These are phyloP conservation scores for Fraxinus baroniana DNA, from an alignment of 305 asterid species.

Conservation along the genomic window DNA sequence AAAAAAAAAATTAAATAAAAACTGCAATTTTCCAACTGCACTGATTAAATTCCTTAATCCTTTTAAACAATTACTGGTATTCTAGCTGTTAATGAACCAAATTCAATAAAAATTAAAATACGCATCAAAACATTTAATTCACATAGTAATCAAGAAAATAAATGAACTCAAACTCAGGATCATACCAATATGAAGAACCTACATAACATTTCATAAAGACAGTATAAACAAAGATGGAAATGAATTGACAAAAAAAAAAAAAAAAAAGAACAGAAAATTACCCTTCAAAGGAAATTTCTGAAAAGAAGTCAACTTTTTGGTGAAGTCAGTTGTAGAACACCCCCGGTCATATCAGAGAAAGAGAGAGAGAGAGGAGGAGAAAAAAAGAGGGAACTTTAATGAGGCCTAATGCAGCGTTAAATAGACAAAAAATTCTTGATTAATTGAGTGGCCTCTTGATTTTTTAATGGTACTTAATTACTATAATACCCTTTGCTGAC, in stretches of 20 bases:
- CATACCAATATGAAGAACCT: constrained; percentile 9
- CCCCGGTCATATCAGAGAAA: constrained; percentile 29
- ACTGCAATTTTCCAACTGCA: neutral
- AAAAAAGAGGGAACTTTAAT: constrained; percentile 18
- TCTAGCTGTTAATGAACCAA: constrained; percentile 12
- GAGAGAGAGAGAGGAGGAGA: constrained; percentile 35
- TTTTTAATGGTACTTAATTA: constrained; percentile 1
- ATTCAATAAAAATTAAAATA: constrained; percentile 22
- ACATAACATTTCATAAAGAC: constrained; percentile 1
- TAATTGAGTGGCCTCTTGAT: neutral
- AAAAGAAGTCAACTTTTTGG: constrained; percentile 26
- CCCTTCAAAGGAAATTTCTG: constrained; percentile 26
- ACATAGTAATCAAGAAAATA: neutral
- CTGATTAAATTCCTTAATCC: neutral
- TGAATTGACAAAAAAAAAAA: neutral
- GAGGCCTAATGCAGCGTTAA: constrained; percentile 27
- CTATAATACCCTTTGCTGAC: constrained; percentile 39
- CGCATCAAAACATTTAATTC: constrained; percentile 6
- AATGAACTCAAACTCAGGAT: constrained; percentile 15
- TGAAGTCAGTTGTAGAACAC: constrained; percentile 24
- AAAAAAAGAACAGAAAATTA: constrained; percentile 17
- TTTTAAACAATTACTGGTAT: constrained; percentile 1
- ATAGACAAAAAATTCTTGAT: constrained; percentile 25
- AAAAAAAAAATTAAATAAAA: neutral
- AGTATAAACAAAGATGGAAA: neutral